Evolutionary conservation across 1,284 basidiomycete species (phyloP), one percentile per base, ranked within the genome.

Genomic region (Hypsizygus ulmarius): DNA sequence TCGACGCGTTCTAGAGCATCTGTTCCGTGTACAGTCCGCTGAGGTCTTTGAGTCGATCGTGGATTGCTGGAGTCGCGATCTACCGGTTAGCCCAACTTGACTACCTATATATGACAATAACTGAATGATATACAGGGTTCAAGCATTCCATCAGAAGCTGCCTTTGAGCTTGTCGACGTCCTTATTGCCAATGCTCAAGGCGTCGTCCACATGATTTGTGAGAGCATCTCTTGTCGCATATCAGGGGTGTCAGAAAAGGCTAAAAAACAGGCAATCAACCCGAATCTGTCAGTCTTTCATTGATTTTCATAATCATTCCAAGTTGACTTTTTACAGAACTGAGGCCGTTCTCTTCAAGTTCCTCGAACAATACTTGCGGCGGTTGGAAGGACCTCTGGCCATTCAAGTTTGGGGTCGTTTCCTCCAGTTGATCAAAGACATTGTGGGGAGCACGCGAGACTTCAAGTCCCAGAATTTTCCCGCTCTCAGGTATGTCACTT

Each of bases 361-460:
- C 67, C 73, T 98, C 29, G 93, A 97, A 58, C 82, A 84, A 48
- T 98, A 98, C 62, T 66, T 97, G n/a, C 69, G 70, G 15, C 80
- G 86, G 5, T 69, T 99, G 39, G 95, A 98, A 64, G 90, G 91
- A 1, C 89, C 93, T 0, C 74, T 95, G 15, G 93, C 92, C 1
- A 75, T 93, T 3, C 96, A 98, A 68, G 90, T 97, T 5, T 98
- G 96, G 95, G 71, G 72, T 44, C 79, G 89, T 14, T 86, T 88
- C 60, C 74, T 92, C 53, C 78, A 85, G 29, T 74, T 98, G 28
- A 81, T 85, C 7, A 93, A 90, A 61, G 95, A 97, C 25, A 68
- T 95, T 14, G 67, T 82, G 9, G 74, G 75, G 43, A 77, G 74
- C 56, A 67, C 82, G 40, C 73, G 81, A 52, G 78, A 85, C 43